These are phyloP conservation scores for Leucosporidium creatinivorum DNA, from an alignment of 768 basidiomycete genomes.

Conservation along the genomic window DNA sequence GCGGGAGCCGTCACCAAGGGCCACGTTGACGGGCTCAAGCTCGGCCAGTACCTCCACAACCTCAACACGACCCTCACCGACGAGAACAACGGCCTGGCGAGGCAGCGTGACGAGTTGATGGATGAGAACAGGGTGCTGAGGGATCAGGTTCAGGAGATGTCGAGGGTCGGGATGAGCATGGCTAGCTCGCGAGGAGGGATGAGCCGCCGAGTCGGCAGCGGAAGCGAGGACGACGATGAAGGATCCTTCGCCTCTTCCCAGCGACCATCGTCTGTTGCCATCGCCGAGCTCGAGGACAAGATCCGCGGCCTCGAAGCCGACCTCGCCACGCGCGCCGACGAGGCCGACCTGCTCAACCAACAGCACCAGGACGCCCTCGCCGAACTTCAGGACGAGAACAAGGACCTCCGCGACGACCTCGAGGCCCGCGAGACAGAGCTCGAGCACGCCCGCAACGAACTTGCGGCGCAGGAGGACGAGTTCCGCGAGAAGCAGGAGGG, in stretches of 20 bases:
- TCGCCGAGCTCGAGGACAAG: neutral
- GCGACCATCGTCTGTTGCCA: neutral
- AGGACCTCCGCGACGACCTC: conserved; percentile 24
- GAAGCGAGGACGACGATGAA: neutral
- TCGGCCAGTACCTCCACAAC: conserved; percentile 78
- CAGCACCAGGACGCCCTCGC: conserved; percentile 31
- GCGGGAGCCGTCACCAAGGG: conserved; percentile 57
- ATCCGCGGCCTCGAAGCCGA: conserved; percentile 13
- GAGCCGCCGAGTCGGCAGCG: neutral
- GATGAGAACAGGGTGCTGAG: neutral
- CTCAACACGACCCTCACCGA: conserved; percentile 74
- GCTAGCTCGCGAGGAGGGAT: neutral
- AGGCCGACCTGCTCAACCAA: neutral
- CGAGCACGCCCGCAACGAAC: conserved; percentile 11
- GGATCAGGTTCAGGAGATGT: neutral
- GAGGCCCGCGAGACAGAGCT: conserved; percentile 25
- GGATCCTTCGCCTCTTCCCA: no score
- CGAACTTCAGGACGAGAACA: conserved; percentile 9
- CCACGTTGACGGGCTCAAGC: conserved; percentile 68
- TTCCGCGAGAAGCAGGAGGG: conserved; percentile 34
- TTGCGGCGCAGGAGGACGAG: conserved; percentile 32
- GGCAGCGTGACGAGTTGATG: conserved; percentile 20
- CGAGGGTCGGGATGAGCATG: neutral
- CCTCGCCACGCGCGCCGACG: conserved; percentile 1
- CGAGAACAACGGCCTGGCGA: conserved; percentile 64